Evolutionary conservation across 345 rosid species (phyloP).

Genomic region (Clausena lansium): DNA sequence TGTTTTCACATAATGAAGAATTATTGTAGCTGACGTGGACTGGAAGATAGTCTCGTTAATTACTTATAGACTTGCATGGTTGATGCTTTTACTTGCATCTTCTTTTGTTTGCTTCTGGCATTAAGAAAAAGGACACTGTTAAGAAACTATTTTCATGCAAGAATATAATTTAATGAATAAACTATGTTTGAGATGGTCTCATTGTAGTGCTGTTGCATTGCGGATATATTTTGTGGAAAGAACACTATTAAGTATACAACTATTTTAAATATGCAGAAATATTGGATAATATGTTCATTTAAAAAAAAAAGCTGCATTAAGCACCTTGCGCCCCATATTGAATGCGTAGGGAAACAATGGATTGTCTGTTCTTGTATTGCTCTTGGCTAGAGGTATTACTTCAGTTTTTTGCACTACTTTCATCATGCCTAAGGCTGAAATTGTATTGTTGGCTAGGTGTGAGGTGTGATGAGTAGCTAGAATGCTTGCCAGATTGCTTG

Average conservation of each 20-base stretch:
- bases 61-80: not conserved
- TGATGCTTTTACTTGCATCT: not conserved
- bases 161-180: not conserved
- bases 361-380: not conserved
- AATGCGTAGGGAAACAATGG: not conserved
- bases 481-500: not conserved
- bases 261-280: not conserved
- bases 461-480: not conserved
- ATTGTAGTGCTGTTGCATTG: not conserved
- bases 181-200: not conserved
- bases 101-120: constrained; percentile 5
- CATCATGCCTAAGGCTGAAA: not conserved
- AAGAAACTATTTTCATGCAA: not conserved
- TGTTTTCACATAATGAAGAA: not conserved
- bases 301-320: not conserved
- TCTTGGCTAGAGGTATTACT: not conserved
- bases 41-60: not conserved
- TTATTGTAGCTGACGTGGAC: not conserved
- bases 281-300: not conserved
- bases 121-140: not conserved
- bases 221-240: not conserved
- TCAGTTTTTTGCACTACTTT: not conserved
- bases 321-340: not conserved
- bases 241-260: not conserved
- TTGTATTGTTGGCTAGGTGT: not conserved